Conservation (phyloP, 2,329 filamentous ascomycete genomes). For the Apiospora marii region DNA sequence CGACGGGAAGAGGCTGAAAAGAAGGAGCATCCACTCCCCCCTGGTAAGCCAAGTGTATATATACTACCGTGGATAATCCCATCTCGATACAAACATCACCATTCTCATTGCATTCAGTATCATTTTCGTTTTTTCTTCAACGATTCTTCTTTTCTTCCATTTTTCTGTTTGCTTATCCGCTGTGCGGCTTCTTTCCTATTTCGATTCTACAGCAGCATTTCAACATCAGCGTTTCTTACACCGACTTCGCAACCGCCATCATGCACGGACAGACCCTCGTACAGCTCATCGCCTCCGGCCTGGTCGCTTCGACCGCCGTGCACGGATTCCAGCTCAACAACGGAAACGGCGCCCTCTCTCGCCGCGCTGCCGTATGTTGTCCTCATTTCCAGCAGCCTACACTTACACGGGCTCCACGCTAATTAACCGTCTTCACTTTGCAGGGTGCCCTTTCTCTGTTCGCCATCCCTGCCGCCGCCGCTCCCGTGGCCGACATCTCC, state of each 20-base stretch:
- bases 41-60: neutral
- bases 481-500: neutral
- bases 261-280: neutral
- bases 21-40: neutral
- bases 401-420: neutral
- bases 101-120: conserved; percentile 15
- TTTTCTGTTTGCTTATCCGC: conserved; percentile 14
- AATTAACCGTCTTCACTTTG: neutral
- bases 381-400: neutral
- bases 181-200: neutral
- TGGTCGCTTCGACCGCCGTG: conserved; percentile 19
- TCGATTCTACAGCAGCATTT: conserved; percentile 3
- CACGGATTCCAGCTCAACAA: conserved; percentile 20
- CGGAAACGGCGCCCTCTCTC: conserved; percentile 4
- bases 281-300: conserved; percentile 22
- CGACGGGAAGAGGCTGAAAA: conserved; percentile 2
- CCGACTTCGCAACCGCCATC: neutral
- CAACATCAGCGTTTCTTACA: neutral
- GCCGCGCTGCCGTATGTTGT: neutral
- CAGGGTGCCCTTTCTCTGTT: neutral
- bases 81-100: neutral
- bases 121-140: neutral
- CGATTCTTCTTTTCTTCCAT: neutral
- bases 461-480: conserved; percentile 2
- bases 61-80: neutral